Percentiles rank a stretch among this genome's conserved stretches.
These are phyloP conservation scores for Escallonia rubra DNA, from an alignment of 129 eudicot genomes.

Conservation along the genomic window DNA sequence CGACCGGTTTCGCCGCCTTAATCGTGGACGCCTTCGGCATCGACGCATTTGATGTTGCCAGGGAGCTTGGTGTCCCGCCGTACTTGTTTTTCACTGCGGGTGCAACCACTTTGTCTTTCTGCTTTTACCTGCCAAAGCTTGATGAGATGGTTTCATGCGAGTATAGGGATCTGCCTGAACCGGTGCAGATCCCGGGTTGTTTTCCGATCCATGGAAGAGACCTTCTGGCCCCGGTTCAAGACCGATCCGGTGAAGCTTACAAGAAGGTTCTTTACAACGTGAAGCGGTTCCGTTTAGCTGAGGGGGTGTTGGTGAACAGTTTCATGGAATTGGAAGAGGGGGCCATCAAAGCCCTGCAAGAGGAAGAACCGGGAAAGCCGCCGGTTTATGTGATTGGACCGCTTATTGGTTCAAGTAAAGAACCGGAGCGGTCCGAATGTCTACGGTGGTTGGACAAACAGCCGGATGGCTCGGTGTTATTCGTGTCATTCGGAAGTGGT, in stretches of 20 bases:
- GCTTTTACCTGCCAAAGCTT: conserved; percentile 2
- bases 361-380: background rate
- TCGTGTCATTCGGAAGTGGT: conserved; percentile 24
- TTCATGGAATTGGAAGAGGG: conserved; percentile 1
- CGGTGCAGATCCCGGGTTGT: background rate
- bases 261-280: background rate
- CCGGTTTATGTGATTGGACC: background rate
- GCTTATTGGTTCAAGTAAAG: background rate
- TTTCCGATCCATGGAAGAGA: background rate
- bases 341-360: background rate
- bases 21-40: too few relatives aligned
- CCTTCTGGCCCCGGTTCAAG: background rate
- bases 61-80: background rate
- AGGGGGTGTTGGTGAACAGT: background rate
- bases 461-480: conserved; percentile 13
- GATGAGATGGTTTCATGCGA: background rate
- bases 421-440: conserved; percentile 1
- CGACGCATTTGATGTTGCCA: too few relatives aligned
- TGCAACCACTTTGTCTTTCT: background rate
- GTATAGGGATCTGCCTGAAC: background rate
- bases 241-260: background rate
- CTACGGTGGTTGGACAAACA: conserved; percentile 17
- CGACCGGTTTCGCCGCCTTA: too few relatives aligned
- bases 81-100: background rate
- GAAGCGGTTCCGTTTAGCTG: background rate